Evolutionary conservation across 169 alveolate genomes (phyloP).

Genomic region (Plasmodium coatneyi): DNA sequence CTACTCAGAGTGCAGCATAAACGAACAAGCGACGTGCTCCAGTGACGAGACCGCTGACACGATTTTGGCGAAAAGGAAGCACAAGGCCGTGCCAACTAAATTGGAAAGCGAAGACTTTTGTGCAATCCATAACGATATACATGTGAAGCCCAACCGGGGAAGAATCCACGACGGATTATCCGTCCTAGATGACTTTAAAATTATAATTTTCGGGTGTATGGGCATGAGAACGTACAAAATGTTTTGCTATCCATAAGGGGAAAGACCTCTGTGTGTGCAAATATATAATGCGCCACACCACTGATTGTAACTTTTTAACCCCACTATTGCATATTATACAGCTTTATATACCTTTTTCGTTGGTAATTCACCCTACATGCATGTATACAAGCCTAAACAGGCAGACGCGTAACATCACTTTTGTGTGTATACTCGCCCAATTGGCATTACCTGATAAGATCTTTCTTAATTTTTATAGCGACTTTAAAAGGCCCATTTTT

Average conservation of each 20-base stretch:
- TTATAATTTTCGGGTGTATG: constrained; percentile 58
- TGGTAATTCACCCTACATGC: not conserved
- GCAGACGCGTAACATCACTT: not conserved
- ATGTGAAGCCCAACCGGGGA: not conserved
- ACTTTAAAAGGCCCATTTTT: not conserved
- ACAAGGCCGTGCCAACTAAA: not conserved
- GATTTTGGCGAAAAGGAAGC: constrained; percentile 1
- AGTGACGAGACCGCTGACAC: constrained; percentile 70
- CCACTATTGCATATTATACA: not conserved
- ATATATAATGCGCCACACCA: not conserved
- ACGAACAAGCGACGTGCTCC: constrained; percentile 32
- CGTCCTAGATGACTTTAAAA: constrained; percentile 45
- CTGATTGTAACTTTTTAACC: not conserved
- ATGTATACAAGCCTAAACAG: not conserved
- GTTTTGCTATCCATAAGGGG: constrained; percentile 14
- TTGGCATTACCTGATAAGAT: not conserved
- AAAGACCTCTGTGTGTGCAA: not conserved
- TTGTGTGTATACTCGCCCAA: not conserved
- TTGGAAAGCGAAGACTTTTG: not conserved
- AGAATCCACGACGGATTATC: constrained; percentile 5
- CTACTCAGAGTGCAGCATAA: constrained; percentile 18
- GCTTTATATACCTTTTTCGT: not conserved
- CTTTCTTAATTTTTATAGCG: not conserved
- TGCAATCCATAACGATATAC: not conserved
- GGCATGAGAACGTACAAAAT: constrained; percentile 67